Evolutionary conservation across 768 basidiomycete species (phyloP).

Genomic region (Paxillus ammoniavirescens): DNA sequence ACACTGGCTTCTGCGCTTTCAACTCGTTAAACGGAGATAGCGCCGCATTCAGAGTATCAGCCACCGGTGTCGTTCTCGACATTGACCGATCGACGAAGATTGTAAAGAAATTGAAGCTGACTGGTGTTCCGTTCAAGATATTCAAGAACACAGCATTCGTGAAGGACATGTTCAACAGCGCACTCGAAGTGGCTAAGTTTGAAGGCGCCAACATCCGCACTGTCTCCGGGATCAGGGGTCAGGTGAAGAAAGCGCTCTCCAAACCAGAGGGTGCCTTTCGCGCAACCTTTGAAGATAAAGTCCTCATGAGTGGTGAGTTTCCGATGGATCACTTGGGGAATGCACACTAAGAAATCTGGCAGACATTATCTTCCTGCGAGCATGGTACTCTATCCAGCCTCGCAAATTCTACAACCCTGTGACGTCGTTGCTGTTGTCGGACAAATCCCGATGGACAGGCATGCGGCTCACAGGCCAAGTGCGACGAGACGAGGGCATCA

Average conservation of each 20-base stretch:
- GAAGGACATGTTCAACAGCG: conserved; percentile 93
- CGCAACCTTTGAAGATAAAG: conserved; percentile 97
- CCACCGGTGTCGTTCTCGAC: conserved; percentile 93
- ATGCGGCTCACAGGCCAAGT: conserved; percentile 97
- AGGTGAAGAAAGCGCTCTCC: conserved; percentile 93
- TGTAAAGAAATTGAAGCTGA: conserved; percentile 97
- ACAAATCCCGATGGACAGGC: conserved; percentile 84
- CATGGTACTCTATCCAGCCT: conserved; percentile 96
- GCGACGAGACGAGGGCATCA: conserved; percentile 78
- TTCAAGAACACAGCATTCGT: conserved; percentile 99
- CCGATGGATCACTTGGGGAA: neutral
- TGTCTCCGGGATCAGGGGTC: conserved; percentile 93
- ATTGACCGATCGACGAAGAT: conserved; percentile 91
- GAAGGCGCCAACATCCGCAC: conserved; percentile 97
- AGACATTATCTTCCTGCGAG: conserved; percentile 95
- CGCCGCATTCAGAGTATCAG: conserved; percentile 83
- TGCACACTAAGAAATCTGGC: neutral
- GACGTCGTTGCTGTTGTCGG: conserved; percentile 80
- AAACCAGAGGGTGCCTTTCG: conserved; percentile 96
- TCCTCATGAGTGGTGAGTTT: conserved; percentile 87
- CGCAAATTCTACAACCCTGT: conserved; percentile 97
- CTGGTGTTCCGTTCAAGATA: conserved; percentile 93
- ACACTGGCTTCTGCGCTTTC: conserved; percentile 98
- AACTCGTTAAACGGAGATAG: conserved; percentile 70
- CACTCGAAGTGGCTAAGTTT: conserved; percentile 96